Base-by-base conservation (phyloP, 163 green algal genomes). In the Prototheca cutis region DNA sequence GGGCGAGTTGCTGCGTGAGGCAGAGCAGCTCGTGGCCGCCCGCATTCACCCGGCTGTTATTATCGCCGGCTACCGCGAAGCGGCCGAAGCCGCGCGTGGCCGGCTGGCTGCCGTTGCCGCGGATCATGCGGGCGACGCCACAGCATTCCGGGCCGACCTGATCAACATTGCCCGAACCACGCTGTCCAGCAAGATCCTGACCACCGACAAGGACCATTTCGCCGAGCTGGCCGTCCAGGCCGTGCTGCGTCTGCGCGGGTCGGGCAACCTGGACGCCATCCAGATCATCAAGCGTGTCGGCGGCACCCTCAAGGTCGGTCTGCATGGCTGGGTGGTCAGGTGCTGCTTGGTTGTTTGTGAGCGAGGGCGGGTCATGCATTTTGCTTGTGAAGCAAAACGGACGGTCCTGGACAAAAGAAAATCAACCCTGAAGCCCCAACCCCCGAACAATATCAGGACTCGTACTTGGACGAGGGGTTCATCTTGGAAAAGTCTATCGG, bases 41-140 rank as follows among this genome's bases (percentile, higher is more conserved):
- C 95, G 94, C 72, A 83, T 98, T 33, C 93, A 99, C 76, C 93
- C 93, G 45, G 97, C 96, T 88, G 95, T 90, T 57, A 95, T 99
- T 76, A 97, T 99, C 40, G 83, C 74, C 40, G 80, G 90, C 2
- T 96, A 85, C 78, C 70, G 90, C 8, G 80, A 93, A 63, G 89
- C 90, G 0, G 84, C 78, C 28, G 74, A 89, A 24, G 75, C 69
- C 19, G 85, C 80, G 30, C 66, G 71, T 18, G 36, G 69, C 18
- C 72, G 75, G 24, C 72, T 98, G 30, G 76, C 89, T 59, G 61
- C 47, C 0, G 60, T 77, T 4, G 70, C 90, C 0, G 71, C 86
- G 24, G 78, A 93, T 73, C 83, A 97, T 71, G 55, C 49, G 3
- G 48, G 36, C 0, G 73, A 95, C 63, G 30, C 66, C 18, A 60